Evolutionary conservation across 495 filamentous ascomycete genomes (phyloP).

Genomic region (Lepraria neglecta): DNA sequence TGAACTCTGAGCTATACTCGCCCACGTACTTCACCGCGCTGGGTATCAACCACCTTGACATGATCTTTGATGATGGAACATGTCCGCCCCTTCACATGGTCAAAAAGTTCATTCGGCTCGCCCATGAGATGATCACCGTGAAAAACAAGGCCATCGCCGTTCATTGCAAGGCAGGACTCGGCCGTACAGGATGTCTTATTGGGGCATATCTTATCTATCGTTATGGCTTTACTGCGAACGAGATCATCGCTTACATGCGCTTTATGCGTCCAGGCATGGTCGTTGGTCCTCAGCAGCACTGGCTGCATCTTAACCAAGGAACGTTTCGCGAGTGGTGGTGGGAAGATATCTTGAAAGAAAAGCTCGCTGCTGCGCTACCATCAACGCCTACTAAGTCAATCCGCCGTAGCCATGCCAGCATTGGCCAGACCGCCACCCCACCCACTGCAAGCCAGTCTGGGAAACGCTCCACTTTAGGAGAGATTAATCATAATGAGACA

Average conservation of each 20-base stretch:
- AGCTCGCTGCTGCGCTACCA: constrained; percentile 56
- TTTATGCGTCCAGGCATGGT: constrained; percentile 99
- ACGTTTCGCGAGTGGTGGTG: constrained; percentile 98
- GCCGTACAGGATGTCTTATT: constrained; percentile 93
- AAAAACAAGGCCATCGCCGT: constrained; percentile 88
- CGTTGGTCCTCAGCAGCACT: constrained; percentile 98
- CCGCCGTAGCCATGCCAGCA: constrained; percentile 33
- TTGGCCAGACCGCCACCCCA: constrained; percentile 70
- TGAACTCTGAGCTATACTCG: constrained; percentile 94
- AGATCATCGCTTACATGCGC: constrained; percentile 97
- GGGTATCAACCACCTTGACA: constrained; percentile 91
- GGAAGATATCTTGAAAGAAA: constrained; percentile 74
- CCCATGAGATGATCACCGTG: constrained; percentile 86
- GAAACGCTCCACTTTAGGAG: constrained; percentile 76
- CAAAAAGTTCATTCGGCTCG: constrained; percentile 85
- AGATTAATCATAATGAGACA: constrained; percentile 72
- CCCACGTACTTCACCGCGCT: constrained; percentile 91
- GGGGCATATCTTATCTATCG: constrained; percentile 97
- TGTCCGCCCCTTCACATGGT: constrained; percentile 84
- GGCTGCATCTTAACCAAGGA: constrained; percentile 95
- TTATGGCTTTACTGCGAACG: constrained; percentile 96
- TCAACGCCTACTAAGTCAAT: constrained; percentile 70
- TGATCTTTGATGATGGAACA: constrained; percentile 99
- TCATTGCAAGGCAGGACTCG: constrained; percentile 95
- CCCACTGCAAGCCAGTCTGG: constrained; percentile 62